Evolutionary conservation across 2,329 filamentous ascomycete species (phyloP).

Genomic region (Diaporthe amygdali): DNA sequence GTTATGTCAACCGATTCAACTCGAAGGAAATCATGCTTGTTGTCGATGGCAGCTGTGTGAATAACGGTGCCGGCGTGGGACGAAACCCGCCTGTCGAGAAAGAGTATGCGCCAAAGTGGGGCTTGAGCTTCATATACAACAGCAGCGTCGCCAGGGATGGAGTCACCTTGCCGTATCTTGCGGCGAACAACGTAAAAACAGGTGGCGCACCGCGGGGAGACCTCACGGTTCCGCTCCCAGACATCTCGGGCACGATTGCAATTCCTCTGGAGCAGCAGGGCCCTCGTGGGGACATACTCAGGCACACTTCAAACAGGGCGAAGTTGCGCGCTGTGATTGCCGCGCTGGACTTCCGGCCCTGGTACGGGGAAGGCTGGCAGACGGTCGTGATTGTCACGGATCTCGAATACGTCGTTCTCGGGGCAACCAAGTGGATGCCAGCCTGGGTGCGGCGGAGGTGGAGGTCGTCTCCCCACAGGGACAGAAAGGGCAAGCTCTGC

Average conservation of each 20-base stretch:
- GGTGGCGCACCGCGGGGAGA: background rate
- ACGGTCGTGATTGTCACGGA: slow-evolving; percentile 53
- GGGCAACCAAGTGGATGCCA: slow-evolving; percentile 44
- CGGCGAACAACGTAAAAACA: slow-evolving; percentile 1
- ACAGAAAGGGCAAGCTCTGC: slow-evolving; percentile 23
- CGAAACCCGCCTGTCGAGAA: background rate
- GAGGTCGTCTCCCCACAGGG: slow-evolving; percentile 34
- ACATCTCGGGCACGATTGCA: slow-evolving; percentile 28
- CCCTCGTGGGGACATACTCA: slow-evolving; percentile 35
- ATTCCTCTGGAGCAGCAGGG: slow-evolving; percentile 44
- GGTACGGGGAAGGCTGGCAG: slow-evolving; percentile 44
- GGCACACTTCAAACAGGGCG: slow-evolving; percentile 50
- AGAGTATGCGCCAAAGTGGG: slow-evolving; percentile 27
- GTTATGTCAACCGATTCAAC: slow-evolving; percentile 41
- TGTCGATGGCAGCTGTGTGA: slow-evolving; percentile 46
- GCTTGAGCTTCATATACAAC: slow-evolving; percentile 38
- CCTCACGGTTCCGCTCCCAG: background rate
- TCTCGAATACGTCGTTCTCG: slow-evolving; percentile 49
- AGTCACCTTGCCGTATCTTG: slow-evolving; percentile 8
- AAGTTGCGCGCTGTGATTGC: slow-evolving; percentile 51
- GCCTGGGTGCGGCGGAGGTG: slow-evolving; percentile 46
- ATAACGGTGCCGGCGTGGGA: slow-evolving; percentile 37
- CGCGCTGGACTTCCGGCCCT: slow-evolving; percentile 46
- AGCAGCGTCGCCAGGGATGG: background rate
- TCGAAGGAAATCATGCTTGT: slow-evolving; percentile 44